Evolutionary conservation across 2,329 filamentous ascomycete species (phyloP).

Genomic region (Claviceps sp.): DNA sequence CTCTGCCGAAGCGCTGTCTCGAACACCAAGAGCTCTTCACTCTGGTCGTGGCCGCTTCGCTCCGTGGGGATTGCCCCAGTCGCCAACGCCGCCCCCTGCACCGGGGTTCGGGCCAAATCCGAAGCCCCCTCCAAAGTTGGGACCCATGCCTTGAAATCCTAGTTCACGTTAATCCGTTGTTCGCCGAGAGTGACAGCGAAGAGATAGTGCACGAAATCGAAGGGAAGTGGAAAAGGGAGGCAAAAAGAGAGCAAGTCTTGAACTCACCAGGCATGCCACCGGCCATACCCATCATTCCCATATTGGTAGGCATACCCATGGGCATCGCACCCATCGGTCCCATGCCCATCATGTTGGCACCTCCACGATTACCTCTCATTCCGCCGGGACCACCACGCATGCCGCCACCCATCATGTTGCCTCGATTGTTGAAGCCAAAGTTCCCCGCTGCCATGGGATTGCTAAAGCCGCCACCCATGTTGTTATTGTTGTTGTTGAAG

Average conservation of each 20-base stretch:
- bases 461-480: constrained; percentile 33
- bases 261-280: constrained; percentile 24
- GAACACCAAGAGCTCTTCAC: constrained; percentile 16
- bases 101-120: constrained; percentile 42
- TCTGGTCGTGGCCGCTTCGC: constrained; percentile 69
- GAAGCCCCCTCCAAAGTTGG: constrained; percentile 60
- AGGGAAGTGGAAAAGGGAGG: no score
- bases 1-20: not conserved
- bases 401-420: constrained; percentile 25
- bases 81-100: constrained; percentile 29
- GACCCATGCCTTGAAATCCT: constrained; percentile 56
- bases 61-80: constrained; percentile 69
- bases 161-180: constrained; percentile 11
- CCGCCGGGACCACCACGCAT: constrained; percentile 34
- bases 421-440: constrained; percentile 35
- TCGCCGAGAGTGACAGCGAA: no score
- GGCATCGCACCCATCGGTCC: constrained; percentile 32
- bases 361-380: constrained; percentile 36
- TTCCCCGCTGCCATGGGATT: constrained; percentile 39
- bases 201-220: no score
- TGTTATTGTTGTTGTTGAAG: constrained; percentile 23
- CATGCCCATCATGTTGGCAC: constrained; percentile 38
- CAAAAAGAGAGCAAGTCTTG: not conserved
- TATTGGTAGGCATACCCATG: constrained; percentile 46
- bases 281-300: constrained; percentile 39